Evolutionary conservation across 108 stramenopile genomes (phyloP).

Genomic region (Pelagomonas calceolata): DNA sequence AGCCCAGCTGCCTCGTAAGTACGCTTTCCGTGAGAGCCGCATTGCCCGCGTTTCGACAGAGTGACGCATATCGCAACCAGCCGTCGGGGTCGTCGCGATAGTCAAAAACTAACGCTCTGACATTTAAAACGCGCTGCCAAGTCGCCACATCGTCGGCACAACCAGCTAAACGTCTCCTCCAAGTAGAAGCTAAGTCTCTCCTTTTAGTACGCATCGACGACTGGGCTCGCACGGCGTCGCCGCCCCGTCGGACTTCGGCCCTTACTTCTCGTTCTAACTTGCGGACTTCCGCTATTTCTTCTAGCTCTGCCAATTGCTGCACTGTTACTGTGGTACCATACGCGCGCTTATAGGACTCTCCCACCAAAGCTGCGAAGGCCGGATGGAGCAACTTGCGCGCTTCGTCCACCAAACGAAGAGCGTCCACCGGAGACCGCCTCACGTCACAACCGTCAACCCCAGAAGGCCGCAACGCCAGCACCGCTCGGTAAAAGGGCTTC

Average conservation of each 20-base stretch:
- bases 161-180: slow-evolving; percentile 66
- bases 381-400: slow-evolving; percentile 31
- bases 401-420: slow-evolving; percentile 24
- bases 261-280: slow-evolving; percentile 47
- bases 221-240: slow-evolving; percentile 36
- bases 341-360: slow-evolving; percentile 76
- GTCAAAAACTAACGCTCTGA: slow-evolving; percentile 70
- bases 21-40: slow-evolving; percentile 13
- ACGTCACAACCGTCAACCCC: slow-evolving; percentile 1
- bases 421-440: too few species aligned
- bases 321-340: slow-evolving; percentile 83
- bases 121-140: slow-evolving; percentile 62
- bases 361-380: slow-evolving; percentile 77
- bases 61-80: slow-evolving; percentile 72
- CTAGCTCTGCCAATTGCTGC: slow-evolving; percentile 66
- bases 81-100: slow-evolving; percentile 82
- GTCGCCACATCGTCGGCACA: slow-evolving; percentile 58
- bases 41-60: slow-evolving; percentile 56
- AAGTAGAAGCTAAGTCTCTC: slow-evolving; percentile 53
- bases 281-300: slow-evolving; percentile 79
- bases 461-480: neutral
- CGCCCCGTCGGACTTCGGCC: neutral
- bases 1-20: slow-evolving; percentile 11
- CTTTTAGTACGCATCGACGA: slow-evolving; percentile 37
- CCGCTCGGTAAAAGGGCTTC: neutral